Evolutionary conservation across 805 yeast species (phyloP).

Genomic region (Candida chauliodis): DNA sequence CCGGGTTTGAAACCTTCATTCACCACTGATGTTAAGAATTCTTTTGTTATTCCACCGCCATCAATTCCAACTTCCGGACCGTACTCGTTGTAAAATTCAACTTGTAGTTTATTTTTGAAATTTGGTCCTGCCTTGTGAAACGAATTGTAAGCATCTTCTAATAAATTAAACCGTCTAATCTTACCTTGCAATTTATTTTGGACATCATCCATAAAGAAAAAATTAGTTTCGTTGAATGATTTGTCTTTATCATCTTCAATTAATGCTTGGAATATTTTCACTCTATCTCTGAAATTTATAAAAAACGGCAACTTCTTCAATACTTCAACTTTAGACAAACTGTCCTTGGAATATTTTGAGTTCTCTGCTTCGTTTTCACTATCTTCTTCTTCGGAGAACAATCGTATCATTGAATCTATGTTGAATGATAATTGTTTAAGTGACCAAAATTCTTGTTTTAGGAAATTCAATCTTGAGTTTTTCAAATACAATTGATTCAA

Average conservation of each 20-base stretch:
- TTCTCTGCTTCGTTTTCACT: conserved; percentile 12
- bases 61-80: conserved; percentile 84
- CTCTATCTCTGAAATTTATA: conserved; percentile 72
- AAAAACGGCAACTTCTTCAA: conserved; percentile 72
- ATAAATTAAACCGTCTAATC: conserved; percentile 64
- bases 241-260: conserved; percentile 50
- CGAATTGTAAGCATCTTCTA: conserved; percentile 69
- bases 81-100: conserved; percentile 66
- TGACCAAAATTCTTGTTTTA: conserved; percentile 55
- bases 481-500: conserved; percentile 63
- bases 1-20: conserved; percentile 57
- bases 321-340: conserved; percentile 41
- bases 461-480: conserved; percentile 56
- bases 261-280: conserved; percentile 62
- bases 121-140: conserved; percentile 50
- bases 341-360: conserved; percentile 9
- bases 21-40: conserved; percentile 71
- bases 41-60: conserved; percentile 96
- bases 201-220: conserved; percentile 6
- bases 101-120: conserved; percentile 58
- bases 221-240: conserved; percentile 5
- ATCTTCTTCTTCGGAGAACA: conserved; percentile 42
- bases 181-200: conserved; percentile 39
- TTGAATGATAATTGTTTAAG: conserved; percentile 28
- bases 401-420: conserved; percentile 31